Conservation (phyloP, 2,329 filamentous ascomycete species). For the Trichoderma harzianum region DNA sequence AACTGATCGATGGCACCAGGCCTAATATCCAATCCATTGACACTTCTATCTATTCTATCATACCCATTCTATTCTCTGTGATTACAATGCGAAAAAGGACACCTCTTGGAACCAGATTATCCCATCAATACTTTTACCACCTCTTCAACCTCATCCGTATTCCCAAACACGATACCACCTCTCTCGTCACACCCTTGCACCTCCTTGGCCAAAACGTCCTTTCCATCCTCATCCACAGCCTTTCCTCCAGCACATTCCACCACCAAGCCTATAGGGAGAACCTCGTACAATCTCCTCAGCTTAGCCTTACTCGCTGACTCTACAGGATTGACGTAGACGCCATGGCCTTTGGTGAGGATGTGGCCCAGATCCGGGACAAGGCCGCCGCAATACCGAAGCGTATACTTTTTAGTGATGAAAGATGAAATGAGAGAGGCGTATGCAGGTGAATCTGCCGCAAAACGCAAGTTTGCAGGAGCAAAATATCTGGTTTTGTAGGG, state of each 20-base stretch:
- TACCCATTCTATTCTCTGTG: neutral
- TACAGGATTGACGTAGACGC: conserved; percentile 58
- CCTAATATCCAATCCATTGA: neutral
- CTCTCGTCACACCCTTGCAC: conserved; percentile 46
- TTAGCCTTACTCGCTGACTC: conserved; percentile 52
- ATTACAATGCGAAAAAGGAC: neutral
- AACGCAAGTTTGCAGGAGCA: conserved; percentile 59
- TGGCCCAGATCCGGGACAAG: conserved; percentile 61
- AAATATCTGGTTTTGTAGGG: conserved; percentile 55
- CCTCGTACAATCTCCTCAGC: conserved; percentile 56
- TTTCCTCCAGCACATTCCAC: conserved; percentile 57
- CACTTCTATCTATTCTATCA: neutral
- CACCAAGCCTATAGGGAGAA: conserved; percentile 57
- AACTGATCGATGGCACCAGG: neutral
- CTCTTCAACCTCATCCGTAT: conserved; percentile 44
- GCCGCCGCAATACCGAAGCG: conserved; percentile 58
- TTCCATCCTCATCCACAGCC: conserved; percentile 48
- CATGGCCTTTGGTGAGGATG: conserved; percentile 58
- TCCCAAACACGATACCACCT: conserved; percentile 50
- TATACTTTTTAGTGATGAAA: conserved; percentile 54
- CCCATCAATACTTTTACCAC: conserved; percentile 27
- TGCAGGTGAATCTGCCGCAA: conserved; percentile 44
- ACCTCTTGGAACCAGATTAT: neutral
- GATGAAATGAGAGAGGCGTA: conserved; percentile 50
- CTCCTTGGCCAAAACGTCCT: conserved; percentile 38